Conservation (phyloP, 305 asterid genomes). For the Withania somnifera region DNA sequence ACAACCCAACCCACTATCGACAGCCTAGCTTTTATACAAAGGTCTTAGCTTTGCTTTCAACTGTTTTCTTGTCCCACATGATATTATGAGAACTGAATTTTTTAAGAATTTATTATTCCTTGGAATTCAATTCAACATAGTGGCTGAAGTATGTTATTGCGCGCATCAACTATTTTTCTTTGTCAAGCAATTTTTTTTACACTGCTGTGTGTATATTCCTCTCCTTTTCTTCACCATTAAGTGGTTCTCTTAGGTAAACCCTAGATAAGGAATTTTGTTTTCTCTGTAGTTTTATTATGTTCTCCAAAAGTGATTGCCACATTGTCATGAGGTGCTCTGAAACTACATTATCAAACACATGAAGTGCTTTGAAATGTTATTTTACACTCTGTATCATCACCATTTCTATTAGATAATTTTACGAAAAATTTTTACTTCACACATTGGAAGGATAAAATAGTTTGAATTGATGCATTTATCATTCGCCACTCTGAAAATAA, state of each 20-base stretch:
- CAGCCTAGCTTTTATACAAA: constrained; percentile 90
- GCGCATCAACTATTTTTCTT: background rate
- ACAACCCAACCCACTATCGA: constrained; percentile 88
- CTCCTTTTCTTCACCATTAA: background rate
- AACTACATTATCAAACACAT: background rate
- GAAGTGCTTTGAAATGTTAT: background rate
- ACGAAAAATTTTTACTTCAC: background rate
- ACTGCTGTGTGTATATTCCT: background rate
- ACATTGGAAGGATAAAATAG: background rate
- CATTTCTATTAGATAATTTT: background rate
- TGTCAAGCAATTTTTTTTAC: background rate
- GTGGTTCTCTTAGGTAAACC: background rate
- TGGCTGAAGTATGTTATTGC: background rate
- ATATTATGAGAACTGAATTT: background rate
- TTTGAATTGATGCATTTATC: background rate
- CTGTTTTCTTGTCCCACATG: background rate
- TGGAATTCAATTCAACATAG: background rate
- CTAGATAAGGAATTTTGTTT: background rate
- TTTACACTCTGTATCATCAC: background rate
- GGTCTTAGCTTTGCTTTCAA: constrained; percentile 27
- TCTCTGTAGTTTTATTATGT: background rate
- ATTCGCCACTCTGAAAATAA: background rate
- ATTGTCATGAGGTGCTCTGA: background rate
- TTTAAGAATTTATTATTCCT: background rate
- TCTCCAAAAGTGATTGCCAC: background rate